Evolutionary conservation across 305 asterid species (phyloP).

Genomic region (Fraxinus velutina): DNA sequence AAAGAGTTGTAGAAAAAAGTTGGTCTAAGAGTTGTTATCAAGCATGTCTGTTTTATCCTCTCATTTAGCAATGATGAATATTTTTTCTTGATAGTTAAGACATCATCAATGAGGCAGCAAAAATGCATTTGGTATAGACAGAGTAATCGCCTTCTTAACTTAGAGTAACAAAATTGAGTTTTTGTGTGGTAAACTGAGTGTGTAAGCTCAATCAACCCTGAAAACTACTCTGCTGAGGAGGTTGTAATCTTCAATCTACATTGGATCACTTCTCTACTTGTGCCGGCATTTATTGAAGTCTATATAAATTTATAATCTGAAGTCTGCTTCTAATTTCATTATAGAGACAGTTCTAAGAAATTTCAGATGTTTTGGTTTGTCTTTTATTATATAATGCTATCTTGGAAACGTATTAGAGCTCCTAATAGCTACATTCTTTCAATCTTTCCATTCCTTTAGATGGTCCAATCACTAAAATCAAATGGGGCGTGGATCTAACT

Average conservation of each 20-base stretch:
- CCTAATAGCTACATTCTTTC: background rate
- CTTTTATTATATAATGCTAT: background rate
- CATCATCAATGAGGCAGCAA: background rate
- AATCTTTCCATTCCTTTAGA: background rate
- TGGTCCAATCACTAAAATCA: background rate
- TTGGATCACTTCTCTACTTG: background rate
- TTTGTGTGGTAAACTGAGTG: background rate
- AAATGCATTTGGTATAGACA: background rate
- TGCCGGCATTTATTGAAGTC: background rate
- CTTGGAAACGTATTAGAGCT: background rate
- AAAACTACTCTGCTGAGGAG: background rate
- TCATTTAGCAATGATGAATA: slow-evolving; percentile 5
- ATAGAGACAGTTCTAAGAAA: background rate
- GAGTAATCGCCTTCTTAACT: background rate
- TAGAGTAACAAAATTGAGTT: background rate
- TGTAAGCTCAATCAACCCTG: background rate
- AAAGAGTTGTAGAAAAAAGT: background rate
- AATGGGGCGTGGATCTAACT: background rate
- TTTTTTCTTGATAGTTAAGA: slow-evolving; percentile 1
- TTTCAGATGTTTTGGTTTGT: background rate
- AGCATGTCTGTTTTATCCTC: background rate
- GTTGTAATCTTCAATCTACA: background rate
- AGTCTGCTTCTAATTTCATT: background rate
- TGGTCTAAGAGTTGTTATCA: background rate
- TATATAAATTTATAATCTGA: background rate